A percentile compares a stretch with the other conserved stretches of the same genome.
These are phyloP conservation scores for Magnusiomyces magnusii DNA, from an alignment of 1,139 yeast genomes.

Conservation along the genomic window DNA sequence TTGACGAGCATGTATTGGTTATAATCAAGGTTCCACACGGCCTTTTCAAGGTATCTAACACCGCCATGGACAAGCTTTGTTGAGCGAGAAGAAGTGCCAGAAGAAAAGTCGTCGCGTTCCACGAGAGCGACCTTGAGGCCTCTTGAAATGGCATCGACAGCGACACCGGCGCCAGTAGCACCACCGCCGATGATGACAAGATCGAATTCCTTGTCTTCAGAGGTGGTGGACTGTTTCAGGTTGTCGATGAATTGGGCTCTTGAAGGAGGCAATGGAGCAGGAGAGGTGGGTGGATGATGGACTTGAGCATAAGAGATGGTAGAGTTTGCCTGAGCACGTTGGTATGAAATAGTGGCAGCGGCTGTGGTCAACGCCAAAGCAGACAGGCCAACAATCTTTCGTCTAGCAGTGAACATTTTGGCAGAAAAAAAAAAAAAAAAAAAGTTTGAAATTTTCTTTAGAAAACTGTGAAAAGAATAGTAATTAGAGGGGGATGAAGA, in stretches of 20 bases:
- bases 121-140: slow-evolving; percentile 84
- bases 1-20: slow-evolving; percentile 88
- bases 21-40: slow-evolving; percentile 76
- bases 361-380: slow-evolving; percentile 4
- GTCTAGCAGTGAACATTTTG: slow-evolving; percentile 6
- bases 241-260: slow-evolving; percentile 10
- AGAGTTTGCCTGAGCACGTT: not conserved
- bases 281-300: slow-evolving; percentile 8
- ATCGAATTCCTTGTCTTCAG: slow-evolving; percentile 46
- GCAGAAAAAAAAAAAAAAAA: too few relatives aligned
- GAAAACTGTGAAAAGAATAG: too few relatives aligned
- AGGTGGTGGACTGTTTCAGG: slow-evolving; percentile 10
- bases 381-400: not conserved
- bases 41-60: slow-evolving; percentile 91
- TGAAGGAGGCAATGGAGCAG: slow-evolving; percentile 10
- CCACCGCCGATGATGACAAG: slow-evolving; percentile 90
- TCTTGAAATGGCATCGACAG: slow-evolving; percentile 84
- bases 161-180: slow-evolving; percentile 92
- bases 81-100: slow-evolving; percentile 91
- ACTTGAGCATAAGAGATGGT: slow-evolving; percentile 2
- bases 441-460: too few relatives aligned
- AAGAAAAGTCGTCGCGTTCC: slow-evolving; percentile 83
- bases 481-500: too few relatives aligned
- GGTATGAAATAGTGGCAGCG: slow-evolving; percentile 1
- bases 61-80: slow-evolving; percentile 99